Percentiles rank a stretch among this genome's conserved stretches.
These are phyloP conservation scores for Trichoderma endophyticum DNA, from an alignment of 2,329 filamentous ascomycete species.

Conservation along the genomic window DNA sequence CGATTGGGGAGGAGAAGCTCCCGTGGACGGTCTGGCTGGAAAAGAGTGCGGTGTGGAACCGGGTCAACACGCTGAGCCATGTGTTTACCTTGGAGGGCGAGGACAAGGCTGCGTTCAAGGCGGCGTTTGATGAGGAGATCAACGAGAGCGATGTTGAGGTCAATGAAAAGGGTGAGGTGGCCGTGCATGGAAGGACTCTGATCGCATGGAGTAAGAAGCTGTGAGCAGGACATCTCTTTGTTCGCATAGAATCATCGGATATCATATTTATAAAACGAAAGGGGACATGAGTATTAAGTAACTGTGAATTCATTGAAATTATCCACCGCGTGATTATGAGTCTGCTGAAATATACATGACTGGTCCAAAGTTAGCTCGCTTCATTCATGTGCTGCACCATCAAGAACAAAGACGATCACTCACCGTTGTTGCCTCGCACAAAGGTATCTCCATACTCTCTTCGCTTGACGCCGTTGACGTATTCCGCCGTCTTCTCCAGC, in stretches of 20 bases:
- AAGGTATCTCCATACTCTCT: constrained; percentile 92
- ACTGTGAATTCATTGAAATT: neutral
- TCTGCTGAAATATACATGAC: constrained; percentile 71
- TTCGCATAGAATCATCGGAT: neutral
- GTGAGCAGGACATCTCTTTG: constrained; percentile 24
- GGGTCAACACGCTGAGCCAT: constrained; percentile 65
- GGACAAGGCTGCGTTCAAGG: constrained; percentile 46
- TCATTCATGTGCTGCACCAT: neutral
- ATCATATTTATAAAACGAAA: neutral
- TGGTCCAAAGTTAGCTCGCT: constrained; percentile 1
- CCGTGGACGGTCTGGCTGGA: constrained; percentile 57
- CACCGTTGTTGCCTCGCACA: constrained; percentile 93
- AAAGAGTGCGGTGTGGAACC: constrained; percentile 60
- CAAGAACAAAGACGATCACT: constrained; percentile 21
- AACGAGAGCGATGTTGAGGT: constrained; percentile 50
- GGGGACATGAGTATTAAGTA: neutral
- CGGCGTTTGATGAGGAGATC: constrained; percentile 53
- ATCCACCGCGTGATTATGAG: constrained; percentile 35
- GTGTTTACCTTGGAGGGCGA: constrained; percentile 57
- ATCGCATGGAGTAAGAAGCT: constrained; percentile 58
- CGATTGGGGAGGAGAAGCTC: constrained; percentile 55
- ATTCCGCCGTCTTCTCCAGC: constrained; percentile 91
- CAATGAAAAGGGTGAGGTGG: constrained; percentile 61
- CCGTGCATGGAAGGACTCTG: constrained; percentile 61
- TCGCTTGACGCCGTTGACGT: constrained; percentile 77